Percentiles rank a stretch among this genome's conserved stretches.
These are phyloP conservation scores for Pascua sp. DNA, from an alignment of 1,284 basidiomycete genomes.

Conservation along the genomic window DNA sequence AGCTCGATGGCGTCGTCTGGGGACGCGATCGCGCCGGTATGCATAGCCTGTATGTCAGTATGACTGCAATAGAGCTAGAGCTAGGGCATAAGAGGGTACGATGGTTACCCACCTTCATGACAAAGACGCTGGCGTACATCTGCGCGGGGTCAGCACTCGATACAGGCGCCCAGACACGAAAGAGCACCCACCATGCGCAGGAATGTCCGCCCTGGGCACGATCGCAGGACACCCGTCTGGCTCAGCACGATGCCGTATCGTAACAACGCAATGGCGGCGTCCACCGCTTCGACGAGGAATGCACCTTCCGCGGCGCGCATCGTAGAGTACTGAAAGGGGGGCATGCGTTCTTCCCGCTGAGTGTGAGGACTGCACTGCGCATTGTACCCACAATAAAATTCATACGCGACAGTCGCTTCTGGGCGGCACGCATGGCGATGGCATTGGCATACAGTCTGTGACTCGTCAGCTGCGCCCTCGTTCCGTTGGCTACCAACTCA, in stretches of 20 bases:
- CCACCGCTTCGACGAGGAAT: constrained; percentile 7
- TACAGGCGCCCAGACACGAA: no score
- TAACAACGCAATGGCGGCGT: constrained; percentile 2
- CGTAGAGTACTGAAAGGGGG: not conserved
- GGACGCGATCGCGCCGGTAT: constrained; percentile 3
- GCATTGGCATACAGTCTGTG: constrained; percentile 22
- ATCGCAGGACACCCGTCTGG: not conserved
- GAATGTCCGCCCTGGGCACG: constrained; percentile 7
- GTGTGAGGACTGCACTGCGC: not conserved
- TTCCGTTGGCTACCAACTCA: not conserved
- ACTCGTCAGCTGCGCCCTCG: not conserved
- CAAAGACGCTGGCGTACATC: constrained; percentile 13
- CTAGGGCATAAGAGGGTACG: no score
- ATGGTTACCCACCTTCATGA: constrained; percentile 6
- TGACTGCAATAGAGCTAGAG: not conserved
- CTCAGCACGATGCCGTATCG: constrained; percentile 3
- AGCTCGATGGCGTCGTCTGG: constrained; percentile 6
- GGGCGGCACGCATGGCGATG: constrained; percentile 20
- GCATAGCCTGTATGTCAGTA: not conserved
- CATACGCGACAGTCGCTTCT: constrained; percentile 2
- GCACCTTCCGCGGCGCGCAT: constrained; percentile 9
- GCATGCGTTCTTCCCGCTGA: not conserved
- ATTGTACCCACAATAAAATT: no score
- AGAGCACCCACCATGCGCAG: constrained; percentile 5
- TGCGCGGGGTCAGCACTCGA: not conserved